A percentile compares a stretch with the other conserved stretches of the same genome.
Conservation (phyloP, 345 rosid genomes). For the Bretschneidera sinensis region DNA sequence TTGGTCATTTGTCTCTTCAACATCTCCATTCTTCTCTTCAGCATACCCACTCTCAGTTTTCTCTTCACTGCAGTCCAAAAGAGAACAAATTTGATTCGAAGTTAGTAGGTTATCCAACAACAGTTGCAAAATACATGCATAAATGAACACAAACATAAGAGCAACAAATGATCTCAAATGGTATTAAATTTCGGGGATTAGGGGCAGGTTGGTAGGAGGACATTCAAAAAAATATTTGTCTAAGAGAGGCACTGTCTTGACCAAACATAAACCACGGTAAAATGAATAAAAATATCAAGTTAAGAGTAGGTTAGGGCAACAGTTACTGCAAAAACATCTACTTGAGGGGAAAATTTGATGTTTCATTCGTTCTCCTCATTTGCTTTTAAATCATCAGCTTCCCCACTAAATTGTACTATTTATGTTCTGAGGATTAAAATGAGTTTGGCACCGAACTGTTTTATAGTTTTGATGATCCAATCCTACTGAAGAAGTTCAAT, state of each 20-base stretch:
- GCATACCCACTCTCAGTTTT: slow-evolving; percentile 13
- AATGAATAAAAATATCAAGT: too few species aligned
- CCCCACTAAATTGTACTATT: neutral
- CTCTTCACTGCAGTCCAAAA: slow-evolving; percentile 31
- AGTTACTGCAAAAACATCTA: too few species aligned
- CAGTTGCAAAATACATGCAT: neutral
- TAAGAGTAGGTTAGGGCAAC: too few species aligned
- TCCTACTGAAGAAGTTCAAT: neutral
- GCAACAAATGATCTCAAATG: too few species aligned
- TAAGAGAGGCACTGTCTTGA: too few species aligned
- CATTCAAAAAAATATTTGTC: too few species aligned
- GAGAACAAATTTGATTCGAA: slow-evolving; percentile 4
- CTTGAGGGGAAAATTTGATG: too few species aligned
- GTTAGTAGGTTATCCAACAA: neutral
- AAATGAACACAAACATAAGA: neutral
- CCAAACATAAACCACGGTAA: too few species aligned
- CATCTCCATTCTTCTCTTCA: neutral
- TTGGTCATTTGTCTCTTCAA: too few species aligned
- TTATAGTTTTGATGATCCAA: neutral
- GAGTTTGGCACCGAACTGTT: neutral
- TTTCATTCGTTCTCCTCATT: too few species aligned
- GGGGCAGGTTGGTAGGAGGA: neutral
- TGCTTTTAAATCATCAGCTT: neutral
- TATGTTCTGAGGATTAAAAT: too few species aligned
- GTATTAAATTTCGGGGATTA: neutral